These are phyloP conservation scores for Metschnikowia noctiluminum DNA, from an alignment of 805 yeast genomes.

Conservation along the genomic window DNA sequence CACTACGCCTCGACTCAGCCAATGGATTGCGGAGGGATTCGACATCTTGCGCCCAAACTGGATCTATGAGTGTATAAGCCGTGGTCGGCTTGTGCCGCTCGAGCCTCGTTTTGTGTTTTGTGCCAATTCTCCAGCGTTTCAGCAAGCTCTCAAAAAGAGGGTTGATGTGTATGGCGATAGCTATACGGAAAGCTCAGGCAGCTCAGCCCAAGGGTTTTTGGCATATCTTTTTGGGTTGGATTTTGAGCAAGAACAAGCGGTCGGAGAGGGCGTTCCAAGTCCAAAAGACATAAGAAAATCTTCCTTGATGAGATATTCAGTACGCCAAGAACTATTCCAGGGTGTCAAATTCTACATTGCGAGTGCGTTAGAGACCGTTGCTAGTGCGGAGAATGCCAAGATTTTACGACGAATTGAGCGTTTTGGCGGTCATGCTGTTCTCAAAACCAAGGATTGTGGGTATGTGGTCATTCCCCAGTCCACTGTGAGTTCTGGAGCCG, in stretches of 20 bases:
- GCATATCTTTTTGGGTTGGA: constrained; percentile 8
- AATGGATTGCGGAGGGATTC: constrained; percentile 39
- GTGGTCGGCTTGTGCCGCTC: constrained; percentile 41
- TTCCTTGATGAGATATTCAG: too few species aligned
- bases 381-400: constrained; percentile 5
- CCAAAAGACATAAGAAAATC: too few species aligned
- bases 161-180: constrained; percentile 68
- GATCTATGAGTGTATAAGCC: constrained; percentile 63
- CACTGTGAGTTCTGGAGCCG: constrained; percentile 5
- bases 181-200: constrained; percentile 31
- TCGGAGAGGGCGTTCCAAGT: neutral
- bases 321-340: constrained; percentile 26
- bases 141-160: constrained; percentile 25
- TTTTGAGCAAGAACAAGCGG: constrained; percentile 6
- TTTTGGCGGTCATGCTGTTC: constrained; percentile 38
- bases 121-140: constrained; percentile 27
- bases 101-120: constrained; percentile 60
- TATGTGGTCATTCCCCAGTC: constrained; percentile 35
- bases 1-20: constrained; percentile 25
- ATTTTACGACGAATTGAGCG: constrained; percentile 31
- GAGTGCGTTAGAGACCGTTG: constrained; percentile 6
- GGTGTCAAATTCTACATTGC: constrained; percentile 33
- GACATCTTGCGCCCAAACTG: constrained; percentile 68
- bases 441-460: constrained; percentile 21
- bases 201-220: constrained; percentile 3